phyloP scores from a whole-genome alignment of 352 stramenopile species.

The Phytophthora sp. region DNA sequence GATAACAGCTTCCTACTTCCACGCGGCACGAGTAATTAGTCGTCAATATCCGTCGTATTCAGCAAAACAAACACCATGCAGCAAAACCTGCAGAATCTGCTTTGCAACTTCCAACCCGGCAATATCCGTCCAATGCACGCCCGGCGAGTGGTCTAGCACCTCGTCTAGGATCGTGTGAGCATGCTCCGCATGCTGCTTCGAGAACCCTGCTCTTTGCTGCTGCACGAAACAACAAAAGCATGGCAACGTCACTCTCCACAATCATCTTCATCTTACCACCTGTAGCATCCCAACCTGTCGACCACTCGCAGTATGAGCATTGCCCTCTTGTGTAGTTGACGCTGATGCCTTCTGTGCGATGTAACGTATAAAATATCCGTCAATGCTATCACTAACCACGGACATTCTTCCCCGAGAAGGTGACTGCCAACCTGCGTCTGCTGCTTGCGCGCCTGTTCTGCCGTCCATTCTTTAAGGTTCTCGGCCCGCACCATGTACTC shows the following conservation, averaged over 20 bases:
- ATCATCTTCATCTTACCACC: background rate
- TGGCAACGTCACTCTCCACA: background rate
- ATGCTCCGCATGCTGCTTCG: constrained; percentile 63
- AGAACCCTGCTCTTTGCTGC: constrained; percentile 44
- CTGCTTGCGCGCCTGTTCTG: constrained; percentile 29
- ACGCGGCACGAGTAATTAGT: constrained; percentile 5
- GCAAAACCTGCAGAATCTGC: constrained; percentile 81
- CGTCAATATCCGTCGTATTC: too few species aligned
- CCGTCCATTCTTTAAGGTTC: constrained; percentile 58
- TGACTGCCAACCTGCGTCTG: constrained; percentile 25
- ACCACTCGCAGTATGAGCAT: constrained; percentile 11
- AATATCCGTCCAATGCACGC: constrained; percentile 86
- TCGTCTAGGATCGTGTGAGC: constrained; percentile 85
- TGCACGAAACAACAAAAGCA: constrained; percentile 9
- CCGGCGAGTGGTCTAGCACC: constrained; percentile 79
- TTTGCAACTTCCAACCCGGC: constrained; percentile 84
- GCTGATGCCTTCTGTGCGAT: constrained; percentile 9
- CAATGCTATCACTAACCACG: background rate
- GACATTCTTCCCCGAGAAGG: background rate
- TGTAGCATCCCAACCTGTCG: constrained; percentile 19
- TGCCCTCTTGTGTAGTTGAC: background rate
- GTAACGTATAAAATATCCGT: constrained; percentile 1
- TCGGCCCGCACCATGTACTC: constrained; percentile 85
- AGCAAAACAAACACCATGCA: too few species aligned
- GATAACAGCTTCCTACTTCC: constrained; percentile 84